A percentile compares a stretch with the other conserved stretches of the same genome.
Evolutionary conservation across 495 filamentous ascomycete genomes (phyloP).

Genomic region (Choiromyces venosus): DNA sequence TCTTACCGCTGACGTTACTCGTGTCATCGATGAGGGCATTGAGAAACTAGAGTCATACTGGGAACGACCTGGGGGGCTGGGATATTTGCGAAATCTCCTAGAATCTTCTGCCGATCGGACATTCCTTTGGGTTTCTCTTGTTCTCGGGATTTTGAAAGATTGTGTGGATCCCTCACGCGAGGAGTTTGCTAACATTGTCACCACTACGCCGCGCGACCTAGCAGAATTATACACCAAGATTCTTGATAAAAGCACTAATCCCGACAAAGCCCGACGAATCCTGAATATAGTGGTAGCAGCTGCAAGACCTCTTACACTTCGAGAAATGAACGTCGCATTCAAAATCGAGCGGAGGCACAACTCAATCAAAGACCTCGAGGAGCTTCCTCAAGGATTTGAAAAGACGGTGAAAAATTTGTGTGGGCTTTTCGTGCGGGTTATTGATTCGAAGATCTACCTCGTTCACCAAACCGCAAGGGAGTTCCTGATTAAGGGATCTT

Average conservation of each 20-base stretch:
- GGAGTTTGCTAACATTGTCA: slow-evolving; percentile 35
- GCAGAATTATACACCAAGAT: slow-evolving; percentile 41
- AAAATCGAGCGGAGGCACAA: slow-evolving; percentile 34
- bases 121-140: slow-evolving; percentile 45
- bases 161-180: neutral
- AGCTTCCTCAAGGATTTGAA: slow-evolving; percentile 8
- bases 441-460: slow-evolving; percentile 44
- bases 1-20: slow-evolving; percentile 45
- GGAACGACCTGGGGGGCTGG: slow-evolving; percentile 11
- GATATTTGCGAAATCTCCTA: slow-evolving; percentile 31
- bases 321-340: slow-evolving; percentile 46
- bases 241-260: slow-evolving; percentile 34
- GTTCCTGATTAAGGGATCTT: slow-evolving; percentile 6
- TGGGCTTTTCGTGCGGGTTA: slow-evolving; percentile 45
- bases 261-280: slow-evolving; percentile 31
- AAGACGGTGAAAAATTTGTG: slow-evolving; percentile 43
- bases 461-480: slow-evolving; percentile 22
- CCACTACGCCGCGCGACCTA: slow-evolving; percentile 32
- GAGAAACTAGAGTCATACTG: slow-evolving; percentile 30
- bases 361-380: slow-evolving; percentile 37
- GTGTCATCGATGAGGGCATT: slow-evolving; percentile 43
- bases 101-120: slow-evolving; percentile 42
- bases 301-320: slow-evolving; percentile 42
- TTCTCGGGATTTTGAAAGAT: slow-evolving; percentile 20
- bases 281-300: slow-evolving; percentile 46